Evolutionary conservation across 805 yeast genomes (phyloP).

Genomic region (Nakazawaea laoshanensis): DNA sequence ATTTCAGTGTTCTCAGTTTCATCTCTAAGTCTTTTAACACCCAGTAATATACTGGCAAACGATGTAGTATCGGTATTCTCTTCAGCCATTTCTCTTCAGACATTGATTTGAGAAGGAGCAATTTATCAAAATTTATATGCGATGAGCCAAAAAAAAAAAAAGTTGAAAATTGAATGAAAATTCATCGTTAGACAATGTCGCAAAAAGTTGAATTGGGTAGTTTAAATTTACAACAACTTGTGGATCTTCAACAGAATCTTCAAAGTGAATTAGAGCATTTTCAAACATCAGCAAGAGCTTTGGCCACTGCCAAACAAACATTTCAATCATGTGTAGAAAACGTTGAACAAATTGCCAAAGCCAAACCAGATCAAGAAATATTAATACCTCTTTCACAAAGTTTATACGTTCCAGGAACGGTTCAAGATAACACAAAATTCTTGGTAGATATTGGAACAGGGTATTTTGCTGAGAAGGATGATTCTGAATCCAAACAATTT

Average conservation of each 20-base stretch:
- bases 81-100: slow-evolving; percentile 10
- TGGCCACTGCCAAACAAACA: slow-evolving; percentile 73
- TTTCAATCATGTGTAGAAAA: slow-evolving; percentile 74
- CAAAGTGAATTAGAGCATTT: slow-evolving; percentile 84
- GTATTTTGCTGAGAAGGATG: slow-evolving; percentile 77
- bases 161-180: not conserved
- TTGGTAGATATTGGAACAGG: slow-evolving; percentile 96
- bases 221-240: slow-evolving; percentile 76
- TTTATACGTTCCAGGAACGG: slow-evolving; percentile 79
- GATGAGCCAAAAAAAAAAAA: not conserved
- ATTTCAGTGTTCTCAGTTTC: slow-evolving; percentile 16
- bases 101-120: not conserved
- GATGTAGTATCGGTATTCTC: slow-evolving; percentile 42
- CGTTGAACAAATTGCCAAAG: slow-evolving; percentile 39
- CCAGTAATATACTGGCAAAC: slow-evolving; percentile 62
- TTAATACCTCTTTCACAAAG: slow-evolving; percentile 87
- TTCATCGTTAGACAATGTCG: not conserved
- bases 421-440: slow-evolving; percentile 56
- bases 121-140: not conserved
- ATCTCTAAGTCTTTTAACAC: slow-evolving; percentile 54
- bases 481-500: slow-evolving; percentile 58
- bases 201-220: slow-evolving; percentile 49
- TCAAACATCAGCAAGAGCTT: slow-evolving; percentile 73
- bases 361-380: slow-evolving; percentile 37
- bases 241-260: slow-evolving; percentile 73